These are phyloP conservation scores for Fibroporia radiculosa DNA, from an alignment of 768 basidiomycete genomes.

Conservation along the genomic window DNA sequence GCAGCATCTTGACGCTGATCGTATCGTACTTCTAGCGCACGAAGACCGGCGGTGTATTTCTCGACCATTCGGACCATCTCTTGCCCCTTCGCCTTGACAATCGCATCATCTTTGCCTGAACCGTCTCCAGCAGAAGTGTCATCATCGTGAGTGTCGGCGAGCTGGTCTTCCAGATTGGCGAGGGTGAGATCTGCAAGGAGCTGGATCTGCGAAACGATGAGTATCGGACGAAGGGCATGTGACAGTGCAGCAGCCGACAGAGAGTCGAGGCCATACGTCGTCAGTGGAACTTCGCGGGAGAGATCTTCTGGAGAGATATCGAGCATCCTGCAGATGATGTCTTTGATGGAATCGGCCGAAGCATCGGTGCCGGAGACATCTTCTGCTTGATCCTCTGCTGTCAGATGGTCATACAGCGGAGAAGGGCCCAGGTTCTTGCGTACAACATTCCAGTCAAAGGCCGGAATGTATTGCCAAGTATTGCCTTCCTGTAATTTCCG, in stretches of 20 bases:
- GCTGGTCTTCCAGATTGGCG: slow-evolving; percentile 17
- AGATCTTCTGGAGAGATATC: slow-evolving; percentile 29
- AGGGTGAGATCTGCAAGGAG: slow-evolving; percentile 28
- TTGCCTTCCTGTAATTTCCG: too few relatives aligned
- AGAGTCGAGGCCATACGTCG: slow-evolving; percentile 36
- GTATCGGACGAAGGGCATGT: slow-evolving; percentile 23
- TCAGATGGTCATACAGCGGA: neutral
- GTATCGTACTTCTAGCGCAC: neutral
- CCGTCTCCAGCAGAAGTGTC: neutral
- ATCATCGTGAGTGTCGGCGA: neutral
- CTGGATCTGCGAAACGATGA: slow-evolving; percentile 29
- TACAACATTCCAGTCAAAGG: slow-evolving; percentile 21
- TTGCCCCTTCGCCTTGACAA: neutral
- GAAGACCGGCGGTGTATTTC: neutral
- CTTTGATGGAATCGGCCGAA: slow-evolving; percentile 1
- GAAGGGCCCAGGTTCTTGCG: neutral
- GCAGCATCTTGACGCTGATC: neutral
- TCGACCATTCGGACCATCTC: neutral
- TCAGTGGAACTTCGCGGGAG: slow-evolving; percentile 29
- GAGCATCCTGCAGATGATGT: slow-evolving; percentile 17
- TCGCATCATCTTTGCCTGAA: neutral
- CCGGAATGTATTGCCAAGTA: slow-evolving; percentile 29
- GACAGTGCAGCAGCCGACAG: slow-evolving; percentile 32
- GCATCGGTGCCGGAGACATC: neutral
- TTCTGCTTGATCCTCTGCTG: too few relatives aligned